These are phyloP conservation scores for Aspergillus luchuensis DNA, from an alignment of 2,329 filamentous ascomycete genomes.

Conservation along the genomic window DNA sequence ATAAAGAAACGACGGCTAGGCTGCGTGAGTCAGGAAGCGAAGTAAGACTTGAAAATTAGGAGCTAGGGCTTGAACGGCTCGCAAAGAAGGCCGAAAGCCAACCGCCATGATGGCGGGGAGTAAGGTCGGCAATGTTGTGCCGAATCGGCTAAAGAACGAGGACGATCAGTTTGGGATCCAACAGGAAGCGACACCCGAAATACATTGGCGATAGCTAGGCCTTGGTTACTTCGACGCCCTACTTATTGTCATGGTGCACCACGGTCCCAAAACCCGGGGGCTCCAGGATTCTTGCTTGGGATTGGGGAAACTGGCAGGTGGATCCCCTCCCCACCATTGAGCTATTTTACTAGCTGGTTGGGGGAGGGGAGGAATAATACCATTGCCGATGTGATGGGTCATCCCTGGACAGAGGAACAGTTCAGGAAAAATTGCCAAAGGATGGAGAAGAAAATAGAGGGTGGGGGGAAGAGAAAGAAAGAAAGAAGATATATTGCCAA, in stretches of 20 bases:
- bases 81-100: neutral
- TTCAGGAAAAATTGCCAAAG: neutral
- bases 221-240: neutral
- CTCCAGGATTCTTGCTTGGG: too few species aligned
- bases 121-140: neutral
- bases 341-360: neutral
- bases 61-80: neutral
- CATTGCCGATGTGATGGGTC: neutral
- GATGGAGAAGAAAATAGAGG: neutral
- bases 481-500: neutral
- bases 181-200: neutral
- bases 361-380: neutral
- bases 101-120: neutral
- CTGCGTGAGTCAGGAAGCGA: neutral
- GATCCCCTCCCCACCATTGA: neutral
- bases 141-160: neutral
- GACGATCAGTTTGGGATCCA: neutral
- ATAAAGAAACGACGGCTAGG: neutral
- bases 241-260: neutral
- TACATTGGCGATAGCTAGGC: too few species aligned
- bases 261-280: neutral
- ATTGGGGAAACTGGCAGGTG: neutral
- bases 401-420: neutral
- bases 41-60: neutral
- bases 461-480: neutral